Evolutionary conservation across 345 rosid species (phyloP).

Genomic region (Pistacia vera): DNA sequence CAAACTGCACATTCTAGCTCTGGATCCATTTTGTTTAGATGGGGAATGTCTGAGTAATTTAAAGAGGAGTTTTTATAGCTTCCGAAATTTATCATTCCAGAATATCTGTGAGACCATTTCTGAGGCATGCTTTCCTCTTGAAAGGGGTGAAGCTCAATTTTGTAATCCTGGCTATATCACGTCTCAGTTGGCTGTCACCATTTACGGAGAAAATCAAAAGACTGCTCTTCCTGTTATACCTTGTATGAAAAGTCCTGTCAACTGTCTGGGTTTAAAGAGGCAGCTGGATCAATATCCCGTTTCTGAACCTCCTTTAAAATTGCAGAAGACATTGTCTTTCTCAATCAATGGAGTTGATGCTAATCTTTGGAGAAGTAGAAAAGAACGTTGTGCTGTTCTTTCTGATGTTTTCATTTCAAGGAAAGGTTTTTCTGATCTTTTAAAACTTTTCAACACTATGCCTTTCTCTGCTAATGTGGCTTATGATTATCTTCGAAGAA

Average conservation of each 20-base stretch:
- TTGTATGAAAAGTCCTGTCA: not conserved
- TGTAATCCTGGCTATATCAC: not conserved
- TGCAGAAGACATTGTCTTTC: constrained; percentile 2
- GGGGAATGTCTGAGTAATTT: constrained; percentile 10
- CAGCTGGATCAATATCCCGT: constrained; percentile 11
- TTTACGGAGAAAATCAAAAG: not conserved
- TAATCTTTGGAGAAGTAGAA: not conserved
- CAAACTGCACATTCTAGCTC: constrained; percentile 10
- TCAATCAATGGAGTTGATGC: constrained; percentile 2
- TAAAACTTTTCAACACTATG: not conserved
- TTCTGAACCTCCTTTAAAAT: constrained; percentile 8
- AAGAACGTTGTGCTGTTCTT: not conserved
- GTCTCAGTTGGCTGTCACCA: not conserved
- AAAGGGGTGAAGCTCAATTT: not conserved
- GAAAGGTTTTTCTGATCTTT: not conserved
- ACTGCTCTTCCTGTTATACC: not conserved
- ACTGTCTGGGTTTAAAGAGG: constrained; percentile 9
- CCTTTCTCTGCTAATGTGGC: not conserved
- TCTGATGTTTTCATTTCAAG: not conserved
- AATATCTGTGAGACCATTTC: not conserved
- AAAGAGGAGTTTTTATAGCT: constrained; percentile 2
- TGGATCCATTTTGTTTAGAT: constrained; percentile 1
- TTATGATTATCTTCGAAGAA: constrained; percentile 6
- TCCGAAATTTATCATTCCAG: constrained; percentile 8
- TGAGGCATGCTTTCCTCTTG: not conserved